Conservation (phyloP, 441 rosid genomes). For the Pelargonium myrrhifolium region DNA sequence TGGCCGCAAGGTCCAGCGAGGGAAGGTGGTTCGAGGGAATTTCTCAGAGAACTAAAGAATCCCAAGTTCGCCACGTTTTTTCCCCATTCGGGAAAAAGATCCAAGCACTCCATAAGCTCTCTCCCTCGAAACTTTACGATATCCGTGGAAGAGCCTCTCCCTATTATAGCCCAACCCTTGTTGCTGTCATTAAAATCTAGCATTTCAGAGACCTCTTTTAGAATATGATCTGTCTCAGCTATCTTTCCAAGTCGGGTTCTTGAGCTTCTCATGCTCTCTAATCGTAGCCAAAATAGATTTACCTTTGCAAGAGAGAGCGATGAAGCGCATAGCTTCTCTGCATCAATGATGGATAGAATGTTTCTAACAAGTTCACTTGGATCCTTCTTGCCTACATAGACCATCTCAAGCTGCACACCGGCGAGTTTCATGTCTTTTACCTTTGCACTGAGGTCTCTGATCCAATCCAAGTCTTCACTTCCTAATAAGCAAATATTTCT, state of each 20-base stretch:
- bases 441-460: conserved; percentile 37
- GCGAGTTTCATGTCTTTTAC: conserved; percentile 26
- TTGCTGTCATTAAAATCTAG: conserved; percentile 32
- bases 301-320: conserved; percentile 36
- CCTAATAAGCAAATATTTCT: conserved; percentile 56
- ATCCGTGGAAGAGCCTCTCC: conserved; percentile 36
- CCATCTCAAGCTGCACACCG: conserved; percentile 46
- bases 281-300: conserved; percentile 62
- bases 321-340: conserved; percentile 29
- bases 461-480: conserved; percentile 45
- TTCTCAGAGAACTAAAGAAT: conserved; percentile 41
- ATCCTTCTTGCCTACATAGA: conserved; percentile 44
- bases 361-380: conserved; percentile 23
- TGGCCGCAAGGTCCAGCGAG: conserved; percentile 36
- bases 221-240: conserved; percentile 34
- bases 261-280: conserved; percentile 60
- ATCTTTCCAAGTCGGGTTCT: conserved; percentile 27
- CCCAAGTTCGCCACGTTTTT: conserved; percentile 34
- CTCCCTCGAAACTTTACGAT: conserved; percentile 32
- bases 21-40: conserved; percentile 27
- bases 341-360: conserved; percentile 23
- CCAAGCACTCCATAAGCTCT: conserved; percentile 32
- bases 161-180: conserved; percentile 58
- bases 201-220: conserved; percentile 35
- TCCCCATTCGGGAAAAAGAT: conserved; percentile 39